These are phyloP conservation scores for Henckelia pumila DNA, from an alignment of 257 asterid genomes.

Conservation along the genomic window DNA sequence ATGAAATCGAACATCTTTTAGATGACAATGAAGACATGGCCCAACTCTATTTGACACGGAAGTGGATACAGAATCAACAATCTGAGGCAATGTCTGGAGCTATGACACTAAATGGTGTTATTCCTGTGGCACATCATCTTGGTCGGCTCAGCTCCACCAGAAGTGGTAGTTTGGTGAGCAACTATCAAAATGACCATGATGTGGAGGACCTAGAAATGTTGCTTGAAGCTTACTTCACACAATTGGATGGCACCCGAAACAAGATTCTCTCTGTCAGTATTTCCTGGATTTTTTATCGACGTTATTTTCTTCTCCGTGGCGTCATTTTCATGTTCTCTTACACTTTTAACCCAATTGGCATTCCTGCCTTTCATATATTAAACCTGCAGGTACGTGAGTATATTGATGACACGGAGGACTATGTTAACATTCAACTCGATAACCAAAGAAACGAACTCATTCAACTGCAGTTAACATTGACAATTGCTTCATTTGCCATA, in stretches of 20 bases:
- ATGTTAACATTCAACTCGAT: slow-evolving; percentile 89
- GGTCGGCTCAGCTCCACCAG: slow-evolving; percentile 65
- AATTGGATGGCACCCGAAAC: slow-evolving; percentile 95
- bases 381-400: slow-evolving; percentile 78
- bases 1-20: slow-evolving; percentile 96
- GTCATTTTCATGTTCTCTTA: not conserved
- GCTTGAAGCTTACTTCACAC: slow-evolving; percentile 98
- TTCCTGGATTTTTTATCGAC: not conserved
- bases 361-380: not conserved
- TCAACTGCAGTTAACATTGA: slow-evolving; percentile 77
- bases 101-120: slow-evolving; percentile 45
- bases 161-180: slow-evolving; percentile 76
- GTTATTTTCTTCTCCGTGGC: no score
- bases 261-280: slow-evolving; percentile 88
- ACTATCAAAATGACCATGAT: slow-evolving; percentile 58
- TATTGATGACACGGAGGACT: slow-evolving; percentile 89
- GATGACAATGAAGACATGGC: slow-evolving; percentile 98
- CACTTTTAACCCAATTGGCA: slow-evolving; percentile 11
- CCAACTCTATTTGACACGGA: slow-evolving; percentile 80
- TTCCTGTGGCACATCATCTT: slow-evolving; percentile 53
- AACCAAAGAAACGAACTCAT: slow-evolving; percentile 87
- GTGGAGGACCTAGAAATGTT: slow-evolving; percentile 98
- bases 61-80: slow-evolving; percentile 82
- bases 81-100: slow-evolving; percentile 52
- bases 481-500: slow-evolving; percentile 76